These are phyloP conservation scores for Lojkania enalia DNA, from an alignment of 2,329 filamentous ascomycete species.

Conservation along the genomic window DNA sequence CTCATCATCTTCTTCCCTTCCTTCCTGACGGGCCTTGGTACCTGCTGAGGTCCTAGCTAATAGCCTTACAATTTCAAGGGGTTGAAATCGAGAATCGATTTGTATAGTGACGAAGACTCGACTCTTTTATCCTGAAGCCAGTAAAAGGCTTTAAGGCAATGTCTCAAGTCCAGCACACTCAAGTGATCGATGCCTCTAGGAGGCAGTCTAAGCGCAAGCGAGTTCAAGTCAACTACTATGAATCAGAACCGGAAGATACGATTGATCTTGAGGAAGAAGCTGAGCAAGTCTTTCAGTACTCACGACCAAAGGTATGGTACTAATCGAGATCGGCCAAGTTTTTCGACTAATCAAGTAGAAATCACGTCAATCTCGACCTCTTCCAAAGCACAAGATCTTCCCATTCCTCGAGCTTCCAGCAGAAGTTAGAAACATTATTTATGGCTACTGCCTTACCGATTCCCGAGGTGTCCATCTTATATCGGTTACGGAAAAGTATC, in stretches of 20 bases:
- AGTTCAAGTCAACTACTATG: conserved; percentile 34
- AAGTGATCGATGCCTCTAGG: conserved; percentile 17
- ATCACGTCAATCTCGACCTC: conserved; percentile 16
- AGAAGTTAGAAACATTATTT: conserved; percentile 42
- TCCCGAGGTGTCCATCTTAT: conserved; percentile 30
- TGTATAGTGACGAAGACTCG: background rate
- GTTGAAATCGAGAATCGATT: too few relatives aligned
- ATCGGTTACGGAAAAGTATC: conserved; percentile 27
- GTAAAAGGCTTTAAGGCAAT: conserved; percentile 13
- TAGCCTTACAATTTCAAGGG: too few relatives aligned
- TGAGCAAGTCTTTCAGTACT: conserved; percentile 20
- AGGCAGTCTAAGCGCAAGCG: conserved; percentile 42
- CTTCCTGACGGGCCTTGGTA: background rate
- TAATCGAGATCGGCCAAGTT: conserved; percentile 19
- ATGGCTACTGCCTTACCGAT: conserved; percentile 32
- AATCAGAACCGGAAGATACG: conserved; percentile 26
- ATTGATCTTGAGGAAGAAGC: conserved; percentile 10
- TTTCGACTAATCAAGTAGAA: too few relatives aligned
- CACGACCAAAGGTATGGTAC: conserved; percentile 29
- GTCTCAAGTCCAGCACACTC: conserved; percentile 18
- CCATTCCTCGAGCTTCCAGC: conserved; percentile 40
- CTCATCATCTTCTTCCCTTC: background rate
- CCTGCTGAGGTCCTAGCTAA: too few relatives aligned
- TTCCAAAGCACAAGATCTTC: conserved; percentile 38
- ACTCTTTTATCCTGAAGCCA: background rate